Percentiles rank a stretch among this genome's conserved stretches.
Evolutionary conservation across 2,329 filamentous ascomycete genomes (phyloP).

Genomic region (Magnaporthiopsis rhizophila): DNA sequence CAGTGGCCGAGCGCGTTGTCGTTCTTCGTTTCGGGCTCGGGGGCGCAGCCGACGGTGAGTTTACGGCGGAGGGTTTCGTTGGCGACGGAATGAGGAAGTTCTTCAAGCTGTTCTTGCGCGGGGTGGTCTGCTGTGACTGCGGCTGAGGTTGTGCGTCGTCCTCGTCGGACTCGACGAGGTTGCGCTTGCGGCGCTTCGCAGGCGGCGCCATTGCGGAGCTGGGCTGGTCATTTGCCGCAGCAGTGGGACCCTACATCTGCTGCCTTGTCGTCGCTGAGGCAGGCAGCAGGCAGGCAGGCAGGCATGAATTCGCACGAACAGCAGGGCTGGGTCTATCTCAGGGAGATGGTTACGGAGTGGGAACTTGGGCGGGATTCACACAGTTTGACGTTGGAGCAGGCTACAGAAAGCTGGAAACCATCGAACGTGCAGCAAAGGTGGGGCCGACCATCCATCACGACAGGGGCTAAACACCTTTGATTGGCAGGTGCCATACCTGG

Average conservation of each 20-base stretch:
- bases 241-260: neutral
- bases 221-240: constrained; percentile 2
- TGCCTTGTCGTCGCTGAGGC: neutral
- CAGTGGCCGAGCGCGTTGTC: constrained; percentile 14
- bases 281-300: too few relatives aligned
- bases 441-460: too few relatives aligned
- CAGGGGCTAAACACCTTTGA: too few relatives aligned
- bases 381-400: neutral
- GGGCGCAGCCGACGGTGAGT: constrained; percentile 22
- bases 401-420: neutral
- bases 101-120: constrained; percentile 34
- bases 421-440: neutral
- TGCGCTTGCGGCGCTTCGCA: constrained; percentile 51
- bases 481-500: neutral
- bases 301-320: neutral
- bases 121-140: constrained; percentile 19
- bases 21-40: constrained; percentile 33
- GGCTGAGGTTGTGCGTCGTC: constrained; percentile 38
- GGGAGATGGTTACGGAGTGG: neutral
- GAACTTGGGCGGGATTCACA: neutral
- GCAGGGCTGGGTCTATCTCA: too few relatives aligned
- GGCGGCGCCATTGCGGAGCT: constrained; percentile 44
- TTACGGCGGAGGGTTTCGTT: constrained; percentile 26
- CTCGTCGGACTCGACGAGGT: constrained; percentile 42
- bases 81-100: constrained; percentile 49